Conservation (phyloP, 768 basidiomycete species). For the Galerina sulciceps region DNA sequence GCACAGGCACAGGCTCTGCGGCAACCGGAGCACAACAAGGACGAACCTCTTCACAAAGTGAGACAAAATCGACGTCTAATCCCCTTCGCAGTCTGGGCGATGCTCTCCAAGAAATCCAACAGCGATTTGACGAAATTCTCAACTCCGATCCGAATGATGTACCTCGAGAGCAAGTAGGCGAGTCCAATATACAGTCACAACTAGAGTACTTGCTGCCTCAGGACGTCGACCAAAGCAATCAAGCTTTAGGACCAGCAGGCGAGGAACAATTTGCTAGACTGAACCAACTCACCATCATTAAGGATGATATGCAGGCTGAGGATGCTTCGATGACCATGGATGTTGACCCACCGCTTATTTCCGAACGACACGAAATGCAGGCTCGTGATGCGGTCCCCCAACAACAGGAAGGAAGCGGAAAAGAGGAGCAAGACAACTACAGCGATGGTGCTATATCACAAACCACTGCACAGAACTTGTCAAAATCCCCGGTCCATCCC, state of each 20-base stretch:
- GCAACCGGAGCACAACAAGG: conserved; percentile 51
- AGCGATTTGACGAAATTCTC: conserved; percentile 85
- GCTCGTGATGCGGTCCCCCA: conserved; percentile 19
- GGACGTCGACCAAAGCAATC: conserved; percentile 73
- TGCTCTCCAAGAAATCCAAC: conserved; percentile 76
- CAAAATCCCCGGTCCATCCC: conserved; percentile 20
- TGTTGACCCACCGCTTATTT: conserved; percentile 34
- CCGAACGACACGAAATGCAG: conserved; percentile 30
- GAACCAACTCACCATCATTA: conserved; percentile 77
- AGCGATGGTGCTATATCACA: conserved; percentile 54
- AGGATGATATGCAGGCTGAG: conserved; percentile 49
- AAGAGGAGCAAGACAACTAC: conserved; percentile 29
- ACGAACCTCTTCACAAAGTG: conserved; percentile 40
- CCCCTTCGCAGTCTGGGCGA: conserved; percentile 85
- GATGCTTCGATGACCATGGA: conserved; percentile 50
- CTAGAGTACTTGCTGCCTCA: conserved; percentile 81
- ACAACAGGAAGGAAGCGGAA: conserved; percentile 27
- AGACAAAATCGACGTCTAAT: conserved; percentile 45
- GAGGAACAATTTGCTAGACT: conserved; percentile 85
- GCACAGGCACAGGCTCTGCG: conserved; percentile 32
- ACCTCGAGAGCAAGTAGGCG: conserved; percentile 39
- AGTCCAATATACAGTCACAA: conserved; percentile 46
- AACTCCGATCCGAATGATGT: conserved; percentile 38
- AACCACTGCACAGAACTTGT: conserved; percentile 23
- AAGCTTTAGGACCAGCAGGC: conserved; percentile 86